Evolutionary conservation across 139 green algal species (phyloP), one percentile per base, ranked within the genome.

Genomic region (Micractinium sp.): DNA sequence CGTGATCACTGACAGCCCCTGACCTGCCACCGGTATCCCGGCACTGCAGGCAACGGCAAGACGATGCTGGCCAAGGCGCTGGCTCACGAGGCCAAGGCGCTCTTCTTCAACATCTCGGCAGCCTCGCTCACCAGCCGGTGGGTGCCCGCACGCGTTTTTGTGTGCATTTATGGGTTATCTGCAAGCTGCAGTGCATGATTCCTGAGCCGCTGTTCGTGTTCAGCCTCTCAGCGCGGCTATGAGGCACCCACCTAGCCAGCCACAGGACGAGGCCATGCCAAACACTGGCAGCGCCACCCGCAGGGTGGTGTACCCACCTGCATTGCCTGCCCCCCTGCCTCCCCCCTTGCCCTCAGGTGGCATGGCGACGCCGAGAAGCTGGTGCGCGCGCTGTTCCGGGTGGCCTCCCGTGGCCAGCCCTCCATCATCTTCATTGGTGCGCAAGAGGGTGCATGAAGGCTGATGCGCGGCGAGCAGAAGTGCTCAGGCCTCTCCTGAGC

Each of bases 331-430:
- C 27, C 33, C 25, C n/a, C n/a, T n/a, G n/a, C n/a, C 14, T n/a
- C 18, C 12, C 29, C 47, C 80, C 95, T 92, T 0, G 95, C 96
- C 14, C 94, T 89, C 81, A 96, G 96, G 87, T 97, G 95, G 95
- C 96, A 98, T 56, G 97, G 97, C 20, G 97, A 99, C 85, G 95
- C 94, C 25, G 97, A 99, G 93, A 98, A 99, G 94, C 94, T 99
- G 75, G 95, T 86, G 79, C 91, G 95, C 3, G 85, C 90, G 47
- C 91, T 98, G 53, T 98, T 98, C 81, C 85, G 89, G 22, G 88
- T 96, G 20, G 93, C 93, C 0, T 41, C 86, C 15, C 91, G 94
- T 87, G 93, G 90, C 29, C 88, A 93, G 87, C 96, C 96, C 0
- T 92, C 95, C 84, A 96, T 98, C 91, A 96, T 98, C 33, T 98